phyloP scores from a whole-genome alignment of 805 yeast genomes.

The Myxozyma kluyveri region DNA sequence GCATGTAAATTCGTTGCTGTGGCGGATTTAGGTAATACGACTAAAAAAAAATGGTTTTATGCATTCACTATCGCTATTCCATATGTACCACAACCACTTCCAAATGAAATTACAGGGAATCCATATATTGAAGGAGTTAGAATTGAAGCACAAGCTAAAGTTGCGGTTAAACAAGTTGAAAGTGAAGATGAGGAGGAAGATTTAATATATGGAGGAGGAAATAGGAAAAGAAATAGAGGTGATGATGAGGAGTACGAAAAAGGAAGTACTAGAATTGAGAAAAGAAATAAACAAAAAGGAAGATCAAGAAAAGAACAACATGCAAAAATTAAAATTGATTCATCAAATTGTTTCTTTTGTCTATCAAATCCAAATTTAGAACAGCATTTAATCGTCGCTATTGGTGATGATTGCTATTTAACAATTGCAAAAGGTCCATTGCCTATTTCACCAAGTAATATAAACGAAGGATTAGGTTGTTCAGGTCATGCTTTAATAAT shows the following conservation, averaged over 20 bases:
- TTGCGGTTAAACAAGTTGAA: neutral
- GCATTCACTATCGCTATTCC: constrained; percentile 53
- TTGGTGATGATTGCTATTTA: constrained; percentile 63
- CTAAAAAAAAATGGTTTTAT: constrained; percentile 65
- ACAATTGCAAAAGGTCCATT: constrained; percentile 87
- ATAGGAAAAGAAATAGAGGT: constrained; percentile 1
- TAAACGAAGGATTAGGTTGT: constrained; percentile 43
- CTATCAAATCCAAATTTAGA: constrained; percentile 74
- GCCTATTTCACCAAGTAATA: neutral
- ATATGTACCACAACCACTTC: constrained; percentile 33
- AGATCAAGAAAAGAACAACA: neutral
- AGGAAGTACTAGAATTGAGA: neutral
- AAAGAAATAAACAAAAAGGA: neutral
- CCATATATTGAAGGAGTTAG: constrained; percentile 35
- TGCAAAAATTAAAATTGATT: constrained; percentile 12
- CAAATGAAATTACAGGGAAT: constrained; percentile 36
- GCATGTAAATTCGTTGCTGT: constrained; percentile 65
- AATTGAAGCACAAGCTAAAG: constrained; percentile 3
- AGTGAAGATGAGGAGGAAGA: constrained; percentile 7
- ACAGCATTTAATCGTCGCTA: constrained; percentile 74
- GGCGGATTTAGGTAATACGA: constrained; percentile 51
- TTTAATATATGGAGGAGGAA: constrained; percentile 10
- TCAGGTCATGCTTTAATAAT: constrained; percentile 81
- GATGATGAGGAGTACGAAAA: constrained; percentile 6
- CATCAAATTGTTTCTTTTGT: constrained; percentile 68